Conservation (phyloP, 2,329 filamentous ascomycete genomes). For the Sclerotinia spermophila region DNA sequence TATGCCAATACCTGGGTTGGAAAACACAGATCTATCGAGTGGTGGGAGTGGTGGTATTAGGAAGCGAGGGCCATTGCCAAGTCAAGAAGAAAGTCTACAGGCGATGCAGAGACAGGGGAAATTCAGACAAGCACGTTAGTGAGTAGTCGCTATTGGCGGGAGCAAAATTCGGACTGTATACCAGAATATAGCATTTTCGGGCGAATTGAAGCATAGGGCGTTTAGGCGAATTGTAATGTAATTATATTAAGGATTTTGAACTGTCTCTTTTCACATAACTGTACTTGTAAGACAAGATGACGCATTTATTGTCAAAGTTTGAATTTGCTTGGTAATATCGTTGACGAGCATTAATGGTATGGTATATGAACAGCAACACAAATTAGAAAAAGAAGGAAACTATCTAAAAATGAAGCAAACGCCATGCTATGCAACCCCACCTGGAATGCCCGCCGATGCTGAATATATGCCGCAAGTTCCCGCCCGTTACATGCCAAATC, state of each 20-base stretch:
- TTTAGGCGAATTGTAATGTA: slow-evolving; percentile 5
- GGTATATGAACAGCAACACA: slow-evolving; percentile 16
- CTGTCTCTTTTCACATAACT: background rate
- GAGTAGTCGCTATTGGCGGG: background rate
- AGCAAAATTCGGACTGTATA: slow-evolving; percentile 3
- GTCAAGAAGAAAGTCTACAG: slow-evolving; percentile 76
- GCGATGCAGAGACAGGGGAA: slow-evolving; percentile 68
- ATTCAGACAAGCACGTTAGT: slow-evolving; percentile 47
- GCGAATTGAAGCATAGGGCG: slow-evolving; percentile 1
- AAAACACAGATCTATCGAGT: slow-evolving; percentile 16
- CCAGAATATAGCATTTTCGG: slow-evolving; percentile 15
- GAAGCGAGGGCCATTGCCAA: slow-evolving; percentile 68
- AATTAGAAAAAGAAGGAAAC: background rate
- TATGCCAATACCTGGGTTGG: slow-evolving; percentile 35
- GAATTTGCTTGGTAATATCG: background rate
- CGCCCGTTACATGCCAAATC: slow-evolving; percentile 21
- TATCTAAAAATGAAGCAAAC: slow-evolving; percentile 16
- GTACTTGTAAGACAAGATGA: background rate
- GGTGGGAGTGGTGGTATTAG: slow-evolving; percentile 45
- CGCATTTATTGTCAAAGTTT: background rate
- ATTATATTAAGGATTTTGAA: background rate
- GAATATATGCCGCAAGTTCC: slow-evolving; percentile 21
- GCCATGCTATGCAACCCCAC: slow-evolving; percentile 24
- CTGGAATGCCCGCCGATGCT: background rate
- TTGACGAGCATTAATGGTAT: slow-evolving; percentile 20